Conservation (phyloP, 495 filamentous ascomycete species). For the Aspergillus homomorphus region DNA sequence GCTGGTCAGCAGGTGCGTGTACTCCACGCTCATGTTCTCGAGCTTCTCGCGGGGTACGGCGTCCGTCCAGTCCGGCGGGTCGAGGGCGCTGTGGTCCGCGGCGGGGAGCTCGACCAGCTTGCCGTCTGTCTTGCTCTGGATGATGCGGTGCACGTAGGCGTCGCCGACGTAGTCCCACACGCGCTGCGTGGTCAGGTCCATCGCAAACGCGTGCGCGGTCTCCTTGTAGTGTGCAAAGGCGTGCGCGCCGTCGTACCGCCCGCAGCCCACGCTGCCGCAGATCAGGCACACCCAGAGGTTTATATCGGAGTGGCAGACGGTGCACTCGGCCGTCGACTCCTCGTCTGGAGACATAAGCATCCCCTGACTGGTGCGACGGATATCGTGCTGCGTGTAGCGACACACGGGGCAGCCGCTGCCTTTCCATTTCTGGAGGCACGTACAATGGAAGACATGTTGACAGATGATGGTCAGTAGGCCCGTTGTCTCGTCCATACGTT, state of each 20-base stretch:
- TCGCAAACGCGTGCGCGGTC: conserved; percentile 82
- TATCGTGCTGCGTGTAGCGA: conserved; percentile 71
- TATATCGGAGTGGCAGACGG: conserved; percentile 66
- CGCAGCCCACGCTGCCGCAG: conserved; percentile 90
- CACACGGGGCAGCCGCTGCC: conserved; percentile 93
- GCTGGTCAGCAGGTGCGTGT: conserved; percentile 85
- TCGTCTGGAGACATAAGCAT: conserved; percentile 29
- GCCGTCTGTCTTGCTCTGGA: conserved; percentile 86
- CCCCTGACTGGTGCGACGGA: conserved; percentile 31
- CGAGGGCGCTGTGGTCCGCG: conserved; percentile 42
- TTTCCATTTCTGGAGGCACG: conserved; percentile 93
- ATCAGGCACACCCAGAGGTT: conserved; percentile 96
- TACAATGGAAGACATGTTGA: conserved; percentile 98
- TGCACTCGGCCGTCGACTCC: conserved; percentile 58
- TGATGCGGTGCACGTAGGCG: conserved; percentile 91
- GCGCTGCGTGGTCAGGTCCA: conserved; percentile 88
- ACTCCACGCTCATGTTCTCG: conserved; percentile 88
- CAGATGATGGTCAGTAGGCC: conserved; percentile 93
- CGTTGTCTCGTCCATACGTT: conserved; percentile 97
- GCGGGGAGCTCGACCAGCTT: conserved; percentile 79
- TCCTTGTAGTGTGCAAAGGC: conserved; percentile 92
- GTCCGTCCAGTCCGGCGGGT: conserved; percentile 54
- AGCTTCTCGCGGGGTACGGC: conserved; percentile 86
- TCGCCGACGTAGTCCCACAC: conserved; percentile 98
- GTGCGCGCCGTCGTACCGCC: conserved; percentile 89